Base-by-base conservation (phyloP, 352 stramenopile species). In the Globisporangium orthogonon region DNA sequence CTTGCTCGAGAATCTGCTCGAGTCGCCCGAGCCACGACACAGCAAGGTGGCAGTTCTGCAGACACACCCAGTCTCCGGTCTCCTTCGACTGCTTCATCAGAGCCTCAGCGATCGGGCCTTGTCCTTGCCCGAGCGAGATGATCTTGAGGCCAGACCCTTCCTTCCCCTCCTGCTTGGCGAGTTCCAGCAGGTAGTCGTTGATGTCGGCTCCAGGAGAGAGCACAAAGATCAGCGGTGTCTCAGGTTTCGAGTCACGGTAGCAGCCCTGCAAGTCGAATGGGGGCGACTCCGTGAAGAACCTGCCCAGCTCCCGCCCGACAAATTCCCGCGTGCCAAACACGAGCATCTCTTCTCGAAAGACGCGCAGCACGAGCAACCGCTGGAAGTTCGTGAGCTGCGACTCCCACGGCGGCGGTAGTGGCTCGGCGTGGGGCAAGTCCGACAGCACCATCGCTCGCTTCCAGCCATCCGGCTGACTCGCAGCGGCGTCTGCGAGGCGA, bases 41-140 rank as follows among this genome's bases (percentile, higher is more conserved):
- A 14, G 91, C 89, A 47, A 98, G 76, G 55, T 98, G 92, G 60
- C 94, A 97, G 58, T 98, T 98, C 58, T 98, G 91, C 11, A 98
- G 67, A 71, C 94, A 98, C 0, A 98, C 87, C 94, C 94, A 98
- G 63, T 97, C 90, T 29, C 94, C 94, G 0, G 81, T 91, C 57
- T 87, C 67, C 52, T 91, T 89, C 13, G 80, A 93, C 70, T 97
- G 78, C 58, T 87, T 91, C 73, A 98, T 98, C 11, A 96, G 60
- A 23, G 82, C 72, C 63, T 98, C 92, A 2, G 92, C 92, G 48
- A 97, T 93, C 31, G 91, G 84, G 3, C 93, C 92, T 73, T 98
- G 94, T 15, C 94, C 94, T 57, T 98, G 94, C 29, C 94, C 94
- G 14, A 98, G 74, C 35, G 92, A 98, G 43, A 98, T 96, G 48